phyloP scores from a whole-genome alignment of 768 basidiomycete species.

The Boletus vinaceobasis region DNA sequence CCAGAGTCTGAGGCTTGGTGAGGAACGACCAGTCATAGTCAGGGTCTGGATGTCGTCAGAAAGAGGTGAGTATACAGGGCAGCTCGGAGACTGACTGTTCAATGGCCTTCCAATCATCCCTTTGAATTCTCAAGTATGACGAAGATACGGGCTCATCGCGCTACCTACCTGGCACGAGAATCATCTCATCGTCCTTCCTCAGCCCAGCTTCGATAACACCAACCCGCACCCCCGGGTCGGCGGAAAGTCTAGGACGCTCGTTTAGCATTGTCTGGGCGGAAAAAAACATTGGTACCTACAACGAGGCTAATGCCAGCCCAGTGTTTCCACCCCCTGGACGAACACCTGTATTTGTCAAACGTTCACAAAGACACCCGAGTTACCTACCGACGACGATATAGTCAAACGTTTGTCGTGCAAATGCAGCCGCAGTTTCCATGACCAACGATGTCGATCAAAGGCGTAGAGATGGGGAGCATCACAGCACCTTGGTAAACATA shows the following conservation, averaged over 20 bases:
- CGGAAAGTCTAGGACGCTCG: constrained; percentile 8
- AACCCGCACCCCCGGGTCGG: not conserved
- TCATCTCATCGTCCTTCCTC: constrained; percentile 11
- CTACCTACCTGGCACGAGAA: constrained; percentile 7
- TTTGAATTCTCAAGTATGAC: not conserved
- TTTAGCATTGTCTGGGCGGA: not conserved
- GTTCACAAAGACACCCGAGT: not conserved
- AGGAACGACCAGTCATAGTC: constrained; percentile 16
- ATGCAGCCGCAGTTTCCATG: constrained; percentile 8
- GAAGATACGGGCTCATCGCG: not conserved
- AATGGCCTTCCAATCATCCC: constrained; percentile 9
- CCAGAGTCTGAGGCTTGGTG: constrained; percentile 6
- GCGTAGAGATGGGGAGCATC: not conserved
- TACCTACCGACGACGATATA: constrained; percentile 18
- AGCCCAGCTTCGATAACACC: constrained; percentile 16
- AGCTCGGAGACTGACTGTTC: constrained; percentile 4
- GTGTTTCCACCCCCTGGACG: constrained; percentile 15
- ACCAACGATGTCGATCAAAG: not conserved
- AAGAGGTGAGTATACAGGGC: not conserved
- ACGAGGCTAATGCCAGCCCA: constrained; percentile 12
- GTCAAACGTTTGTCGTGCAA: constrained; percentile 12
- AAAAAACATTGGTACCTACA: constrained; percentile 1
- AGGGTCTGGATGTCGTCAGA: constrained; percentile 7
- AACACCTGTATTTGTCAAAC: not conserved
- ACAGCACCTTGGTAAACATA: not conserved